Evolutionary conservation across 2,329 filamentous ascomycete genomes (phyloP).

Genomic region (Dothideomycetidae sp.): DNA sequence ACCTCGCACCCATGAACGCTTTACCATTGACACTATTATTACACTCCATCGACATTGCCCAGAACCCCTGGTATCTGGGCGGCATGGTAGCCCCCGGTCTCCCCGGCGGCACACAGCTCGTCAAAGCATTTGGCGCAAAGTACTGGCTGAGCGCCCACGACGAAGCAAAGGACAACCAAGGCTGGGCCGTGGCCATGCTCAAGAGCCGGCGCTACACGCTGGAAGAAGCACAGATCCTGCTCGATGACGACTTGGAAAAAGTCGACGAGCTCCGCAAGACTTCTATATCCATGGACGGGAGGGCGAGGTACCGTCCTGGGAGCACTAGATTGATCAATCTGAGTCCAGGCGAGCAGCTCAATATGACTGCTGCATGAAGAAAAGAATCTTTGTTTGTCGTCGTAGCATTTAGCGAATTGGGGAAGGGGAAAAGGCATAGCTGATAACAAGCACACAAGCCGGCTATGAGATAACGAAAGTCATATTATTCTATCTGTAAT

Average conservation of each 20-base stretch:
- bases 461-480: too few relatives aligned
- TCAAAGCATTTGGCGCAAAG: conserved; percentile 37
- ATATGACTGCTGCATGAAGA: too few relatives aligned
- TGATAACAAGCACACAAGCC: too few relatives aligned
- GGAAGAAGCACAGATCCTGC: conserved; percentile 32
- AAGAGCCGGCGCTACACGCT: conserved; percentile 32
- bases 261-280: neutral
- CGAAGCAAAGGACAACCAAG: conserved; percentile 42
- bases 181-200: conserved; percentile 38
- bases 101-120: conserved; percentile 44
- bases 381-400: too few relatives aligned
- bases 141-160: conserved; percentile 51
- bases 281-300: conserved; percentile 1
- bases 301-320: neutral
- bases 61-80: conserved; percentile 48
- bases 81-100: conserved; percentile 44
- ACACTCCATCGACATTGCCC: conserved; percentile 47
- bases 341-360: neutral
- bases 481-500: too few relatives aligned
- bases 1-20: conserved; percentile 40
- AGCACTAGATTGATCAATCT: conserved; percentile 3
- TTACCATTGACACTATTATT: conserved; percentile 50
- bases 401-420: too few relatives aligned
- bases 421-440: too few relatives aligned
- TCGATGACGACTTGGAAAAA: conserved; percentile 17